Evolutionary conservation across 2,329 filamentous ascomycete genomes (phyloP).

Genomic region (Aurifilum marmelostoma): DNA sequence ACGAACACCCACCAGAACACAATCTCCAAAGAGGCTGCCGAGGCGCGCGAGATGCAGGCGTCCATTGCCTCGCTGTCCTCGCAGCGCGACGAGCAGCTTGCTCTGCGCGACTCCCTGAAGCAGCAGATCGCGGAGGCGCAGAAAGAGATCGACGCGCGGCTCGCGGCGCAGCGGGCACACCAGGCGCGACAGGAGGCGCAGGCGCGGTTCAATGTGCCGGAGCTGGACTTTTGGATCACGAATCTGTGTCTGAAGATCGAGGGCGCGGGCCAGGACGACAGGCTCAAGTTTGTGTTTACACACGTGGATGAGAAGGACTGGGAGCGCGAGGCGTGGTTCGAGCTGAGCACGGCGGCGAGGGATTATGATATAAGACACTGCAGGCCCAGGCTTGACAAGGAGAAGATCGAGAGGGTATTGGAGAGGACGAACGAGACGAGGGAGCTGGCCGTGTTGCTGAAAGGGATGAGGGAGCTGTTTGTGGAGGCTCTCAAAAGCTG

Average conservation of each 20-base stretch:
- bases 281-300: slow-evolving; percentile 86
- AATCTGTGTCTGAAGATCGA: slow-evolving; percentile 89
- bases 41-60: slow-evolving; percentile 74
- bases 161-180: slow-evolving; percentile 73
- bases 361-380: slow-evolving; percentile 86
- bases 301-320: slow-evolving; percentile 86
- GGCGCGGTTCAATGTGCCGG: slow-evolving; percentile 85
- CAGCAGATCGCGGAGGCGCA: slow-evolving; percentile 70
- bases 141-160: slow-evolving; percentile 67
- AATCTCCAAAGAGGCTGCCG: slow-evolving; percentile 75
- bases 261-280: slow-evolving; percentile 80
- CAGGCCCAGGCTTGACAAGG: slow-evolving; percentile 79
- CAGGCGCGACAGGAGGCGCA: slow-evolving; percentile 79
- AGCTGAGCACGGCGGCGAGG: slow-evolving; percentile 77
- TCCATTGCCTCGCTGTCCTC: slow-evolving; percentile 61
- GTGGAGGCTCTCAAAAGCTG: slow-evolving; percentile 64
- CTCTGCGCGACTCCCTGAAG: slow-evolving; percentile 59
- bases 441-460: slow-evolving; percentile 72
- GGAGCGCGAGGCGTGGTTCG: slow-evolving; percentile 91
- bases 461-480: slow-evolving; percentile 82
- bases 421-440: slow-evolving; percentile 81
- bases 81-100: slow-evolving; percentile 64
- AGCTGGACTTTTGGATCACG: slow-evolving; percentile 94
- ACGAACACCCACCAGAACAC: slow-evolving; percentile 71
- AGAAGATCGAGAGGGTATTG: slow-evolving; percentile 75